These are phyloP conservation scores for Pugionium cornutum DNA, from an alignment of 345 rosid genomes.

Conservation along the genomic window DNA sequence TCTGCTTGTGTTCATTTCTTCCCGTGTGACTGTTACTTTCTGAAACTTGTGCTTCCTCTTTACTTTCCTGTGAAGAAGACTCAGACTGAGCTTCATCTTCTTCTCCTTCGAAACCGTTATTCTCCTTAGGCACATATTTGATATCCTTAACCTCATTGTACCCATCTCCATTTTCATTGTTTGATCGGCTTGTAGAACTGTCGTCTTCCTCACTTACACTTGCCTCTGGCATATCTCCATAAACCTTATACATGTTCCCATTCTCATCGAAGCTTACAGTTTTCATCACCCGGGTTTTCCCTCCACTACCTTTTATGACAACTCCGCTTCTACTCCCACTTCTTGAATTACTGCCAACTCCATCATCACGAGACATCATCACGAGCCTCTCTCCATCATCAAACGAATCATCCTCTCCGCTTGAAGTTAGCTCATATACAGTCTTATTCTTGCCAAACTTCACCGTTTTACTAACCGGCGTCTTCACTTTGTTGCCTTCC, in stretches of 20 bases:
- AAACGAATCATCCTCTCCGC: constrained; percentile 38
- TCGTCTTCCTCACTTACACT: constrained; percentile 44
- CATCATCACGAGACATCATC: constrained; percentile 3
- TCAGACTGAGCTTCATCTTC: constrained; percentile 34
- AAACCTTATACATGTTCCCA: constrained; percentile 37
- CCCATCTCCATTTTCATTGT: constrained; percentile 41
- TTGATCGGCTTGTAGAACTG: constrained; percentile 39
- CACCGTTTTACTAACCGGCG: constrained; percentile 54
- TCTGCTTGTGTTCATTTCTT: constrained; percentile 21
- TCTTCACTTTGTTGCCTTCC: constrained; percentile 35
- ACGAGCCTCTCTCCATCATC: background rate
- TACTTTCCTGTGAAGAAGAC: constrained; percentile 37
- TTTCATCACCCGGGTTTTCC: constrained; percentile 24
- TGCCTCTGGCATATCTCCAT: constrained; percentile 40
- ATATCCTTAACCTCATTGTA: constrained; percentile 38
- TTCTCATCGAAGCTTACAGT: constrained; percentile 28
- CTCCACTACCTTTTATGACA: constrained; percentile 18
- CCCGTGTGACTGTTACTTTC: constrained; percentile 13
- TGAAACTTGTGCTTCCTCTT: constrained; percentile 30
- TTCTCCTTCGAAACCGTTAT: constrained; percentile 17
- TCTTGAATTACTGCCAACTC: background rate
- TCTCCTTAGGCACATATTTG: constrained; percentile 35
- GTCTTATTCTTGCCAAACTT: constrained; percentile 55
- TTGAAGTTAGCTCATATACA: constrained; percentile 42
- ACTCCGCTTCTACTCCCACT: constrained; percentile 11